Evolutionary conservation across 2,329 filamentous ascomycete species (phyloP), one percentile per base, ranked within the genome.

Genomic region (Coleophoma eucalyptorum): DNA sequence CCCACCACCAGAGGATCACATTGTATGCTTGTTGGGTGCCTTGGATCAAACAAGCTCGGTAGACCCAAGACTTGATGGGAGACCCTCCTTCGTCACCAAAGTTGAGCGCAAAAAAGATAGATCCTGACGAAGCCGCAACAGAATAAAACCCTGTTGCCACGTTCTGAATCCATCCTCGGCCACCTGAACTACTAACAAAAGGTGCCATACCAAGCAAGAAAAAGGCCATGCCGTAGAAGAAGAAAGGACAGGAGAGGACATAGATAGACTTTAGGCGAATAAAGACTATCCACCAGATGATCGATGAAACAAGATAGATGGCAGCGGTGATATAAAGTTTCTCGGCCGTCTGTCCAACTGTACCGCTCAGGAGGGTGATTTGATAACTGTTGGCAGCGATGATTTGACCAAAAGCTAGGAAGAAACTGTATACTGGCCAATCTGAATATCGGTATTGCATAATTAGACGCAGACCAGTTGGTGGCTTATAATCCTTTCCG

Each of bases 311-410:
- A 5, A 83, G 70, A 59, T 86, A 86, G 20, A 83, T 78, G 7
- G 72, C 74, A 1, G 81, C 81, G 34, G 84, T 79, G 44, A 75
- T 72, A 64, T 86, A 86, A 0, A 86, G 70, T 59, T 83, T 80
- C 33, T 69, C 65, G 3, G 81, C 78, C 2, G 76, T 75, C 62
- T 86, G 75, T 50, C 80, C 82, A 19, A 82, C 72, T 57, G 83
- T 77, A 16, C 83, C 84, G 0, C 81, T 83, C 20, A 87, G 72
- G 15, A 87, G 72, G 0, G 82, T 84, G 60, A 87, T 81, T 61
- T 87, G 84, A 65, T 86, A 86, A 0, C 80, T 84, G 65, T 84
- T 86, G 51, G 81, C 79, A 1, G 83, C 80, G 45, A 86, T 78
- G 53, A 86, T 80, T 58, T 86, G 82, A 20, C 80, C 79, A 40